Base-by-base conservation (phyloP, 1,284 basidiomycete genomes). In the Neonothopanus nambi region DNA sequence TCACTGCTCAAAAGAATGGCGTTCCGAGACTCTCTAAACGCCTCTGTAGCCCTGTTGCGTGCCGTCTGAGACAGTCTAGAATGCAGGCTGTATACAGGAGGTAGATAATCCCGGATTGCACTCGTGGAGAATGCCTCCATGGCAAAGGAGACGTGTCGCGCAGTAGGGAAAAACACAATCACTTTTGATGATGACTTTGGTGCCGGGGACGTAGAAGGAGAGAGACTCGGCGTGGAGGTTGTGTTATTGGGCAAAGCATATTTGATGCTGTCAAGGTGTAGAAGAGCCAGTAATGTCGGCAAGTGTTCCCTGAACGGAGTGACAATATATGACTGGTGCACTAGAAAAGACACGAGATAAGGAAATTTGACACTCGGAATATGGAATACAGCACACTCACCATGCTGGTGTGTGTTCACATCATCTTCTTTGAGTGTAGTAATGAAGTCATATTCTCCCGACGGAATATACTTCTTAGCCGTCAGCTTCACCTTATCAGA, bases 1-100 rank as follows among this genome's bases (percentile, higher is more conserved):
- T 97, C 94, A 1, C 93, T 95, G 30, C 93, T 91, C 53, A 95
- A 84, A 21, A 96, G 78, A 40, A 79, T 64, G 2, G 76, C 87
- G 0, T 67, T 71, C 21, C 61, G 65, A 0, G 77, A 74, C 5
- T 67, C 66, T 48, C 75, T 77, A 68, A 88, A 89, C 23, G 67
- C 64, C 37, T 82, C 77, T 1, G 80, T 77, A 3, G 78, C 74
- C 47, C 72, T 73, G 8, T 67, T 72, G 7, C 85, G 74, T 23
- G 66, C 67, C 17, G 64, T 44, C 60, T 82, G 81, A 1, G 66
- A 67, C 60, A 75, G 72, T 17, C 76, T 67, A 40, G 75, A 78
- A 58, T 84, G 81, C 48, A 84, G 75, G 56, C 76, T 70, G 40
- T 63, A 71, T 12, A 80, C 53, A 18, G 65, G 68, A 0, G 74